These are phyloP conservation scores for Tetrahymena elliotti DNA, from an alignment of 73 alveolate genomes.

Conservation along the genomic window DNA sequence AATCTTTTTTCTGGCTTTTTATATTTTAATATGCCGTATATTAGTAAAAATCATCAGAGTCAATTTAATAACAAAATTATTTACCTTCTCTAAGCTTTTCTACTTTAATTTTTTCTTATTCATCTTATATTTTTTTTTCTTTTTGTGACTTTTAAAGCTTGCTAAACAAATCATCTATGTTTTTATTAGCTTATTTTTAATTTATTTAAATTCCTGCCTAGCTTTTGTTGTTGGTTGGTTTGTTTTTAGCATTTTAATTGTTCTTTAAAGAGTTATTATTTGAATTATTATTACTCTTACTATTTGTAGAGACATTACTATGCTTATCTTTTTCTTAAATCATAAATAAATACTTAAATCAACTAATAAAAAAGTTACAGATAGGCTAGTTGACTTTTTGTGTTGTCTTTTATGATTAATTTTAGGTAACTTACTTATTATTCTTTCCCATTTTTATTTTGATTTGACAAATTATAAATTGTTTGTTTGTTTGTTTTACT, in stretches of 20 bases:
- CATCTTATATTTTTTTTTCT: not conserved
- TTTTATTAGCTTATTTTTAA: not conserved
- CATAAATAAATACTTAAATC: not conserved
- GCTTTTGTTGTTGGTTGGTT: not conserved
- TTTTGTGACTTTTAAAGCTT: not conserved
- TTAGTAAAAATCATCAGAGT: not conserved
- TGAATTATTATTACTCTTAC: not conserved
- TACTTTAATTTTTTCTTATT: not conserved
- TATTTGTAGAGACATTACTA: not conserved
- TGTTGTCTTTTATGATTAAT: not conserved
- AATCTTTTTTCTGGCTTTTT: not conserved
- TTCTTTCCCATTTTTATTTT: not conserved
- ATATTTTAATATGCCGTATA: not conserved
- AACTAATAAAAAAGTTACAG: not conserved
- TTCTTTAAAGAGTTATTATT: not conserved
- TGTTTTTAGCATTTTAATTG: not conserved
- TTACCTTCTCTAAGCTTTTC: not conserved
- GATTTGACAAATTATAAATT: not conserved
- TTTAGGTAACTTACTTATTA: not conserved
- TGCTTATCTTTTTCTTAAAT: not conserved
- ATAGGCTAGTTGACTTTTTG: not conserved
- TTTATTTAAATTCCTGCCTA: not conserved
- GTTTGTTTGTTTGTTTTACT: too few species aligned
- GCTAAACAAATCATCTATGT: not conserved
- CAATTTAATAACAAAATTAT: not conserved